These are phyloP conservation scores for Wickerhamiella vanderwaltii DNA, from an alignment of 805 yeast species.

Conservation along the genomic window DNA sequence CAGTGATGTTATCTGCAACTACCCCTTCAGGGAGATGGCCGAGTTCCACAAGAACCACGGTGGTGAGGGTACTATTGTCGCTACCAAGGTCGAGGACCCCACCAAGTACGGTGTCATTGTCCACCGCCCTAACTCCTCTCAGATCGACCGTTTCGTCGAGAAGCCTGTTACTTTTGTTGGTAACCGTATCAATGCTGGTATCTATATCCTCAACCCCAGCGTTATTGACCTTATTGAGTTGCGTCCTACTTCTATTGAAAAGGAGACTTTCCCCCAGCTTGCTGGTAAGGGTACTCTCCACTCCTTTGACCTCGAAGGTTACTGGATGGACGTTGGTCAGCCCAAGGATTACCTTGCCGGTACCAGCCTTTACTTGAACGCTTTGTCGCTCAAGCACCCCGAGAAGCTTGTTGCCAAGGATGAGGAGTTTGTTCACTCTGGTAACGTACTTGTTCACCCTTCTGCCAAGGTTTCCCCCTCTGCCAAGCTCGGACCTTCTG, in stretches of 20 bases:
- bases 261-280: slow-evolving; percentile 96
- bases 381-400: slow-evolving; percentile 72
- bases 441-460: slow-evolving; percentile 90
- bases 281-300: slow-evolving; percentile 80
- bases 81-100: slow-evolving; percentile 99
- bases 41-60: slow-evolving; percentile 92
- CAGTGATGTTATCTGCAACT: slow-evolving; percentile 97
- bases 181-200: slow-evolving; percentile 99
- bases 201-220: slow-evolving; percentile 93
- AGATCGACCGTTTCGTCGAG: slow-evolving; percentile 97
- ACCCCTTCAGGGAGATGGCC: slow-evolving; percentile 88
- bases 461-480: slow-evolving; percentile 83
- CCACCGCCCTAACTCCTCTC: slow-evolving; percentile 86
- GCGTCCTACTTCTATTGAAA: slow-evolving; percentile 98
- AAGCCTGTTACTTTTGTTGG: slow-evolving; percentile 99
- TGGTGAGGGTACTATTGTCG: slow-evolving; percentile 96
- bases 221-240: slow-evolving; percentile 93
- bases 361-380: slow-evolving; percentile 79
- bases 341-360: slow-evolving; percentile 99
- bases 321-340: slow-evolving; percentile 99
- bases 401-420: slow-evolving; percentile 45
- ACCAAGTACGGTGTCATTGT: slow-evolving; percentile 99
- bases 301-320: slow-evolving; percentile 96
- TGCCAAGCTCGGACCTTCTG: slow-evolving; percentile 97
- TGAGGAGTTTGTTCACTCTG: slow-evolving; percentile 70